Conservation (phyloP, 2,329 filamentous ascomycete genomes). For the Helotiales sp. region DNA sequence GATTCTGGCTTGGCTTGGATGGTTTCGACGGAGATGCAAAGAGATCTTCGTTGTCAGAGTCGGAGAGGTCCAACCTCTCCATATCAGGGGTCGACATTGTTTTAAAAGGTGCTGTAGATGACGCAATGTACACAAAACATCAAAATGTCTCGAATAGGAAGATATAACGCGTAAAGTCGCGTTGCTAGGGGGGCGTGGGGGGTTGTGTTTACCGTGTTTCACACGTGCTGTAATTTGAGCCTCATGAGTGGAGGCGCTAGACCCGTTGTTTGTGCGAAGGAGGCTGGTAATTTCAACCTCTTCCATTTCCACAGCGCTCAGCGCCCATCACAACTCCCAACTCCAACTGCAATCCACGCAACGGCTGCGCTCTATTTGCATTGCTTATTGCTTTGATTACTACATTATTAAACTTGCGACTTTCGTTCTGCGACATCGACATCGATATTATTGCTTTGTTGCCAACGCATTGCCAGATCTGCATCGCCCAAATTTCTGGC, state of each 20-base stretch:
- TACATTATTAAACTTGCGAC: neutral
- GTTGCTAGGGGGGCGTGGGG: constrained; percentile 1
- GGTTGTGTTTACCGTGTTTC: neutral
- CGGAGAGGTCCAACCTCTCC: constrained; percentile 51
- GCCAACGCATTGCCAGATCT: constrained; percentile 1
- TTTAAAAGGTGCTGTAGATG: neutral
- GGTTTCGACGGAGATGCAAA: constrained; percentile 55
- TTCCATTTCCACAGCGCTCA: constrained; percentile 1
- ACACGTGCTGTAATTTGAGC: neutral
- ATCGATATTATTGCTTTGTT: neutral
- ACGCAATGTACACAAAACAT: constrained; percentile 1
- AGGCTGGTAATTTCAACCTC: constrained; percentile 21
- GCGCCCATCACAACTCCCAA: neutral
- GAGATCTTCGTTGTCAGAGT: constrained; percentile 56
- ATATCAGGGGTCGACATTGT: constrained; percentile 46
- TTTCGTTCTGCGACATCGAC: neutral
- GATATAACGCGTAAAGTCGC: constrained; percentile 24
- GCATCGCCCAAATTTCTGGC: neutral
- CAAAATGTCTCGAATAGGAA: constrained; percentile 9
- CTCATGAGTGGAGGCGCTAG: neutral
- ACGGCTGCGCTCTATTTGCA: neutral
- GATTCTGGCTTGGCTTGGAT: constrained; percentile 30
- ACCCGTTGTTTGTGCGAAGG: neutral
- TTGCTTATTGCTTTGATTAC: neutral
- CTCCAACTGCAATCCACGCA: neutral